Base-by-base conservation (phyloP, 345 rosid species). In the Sonneratia caseolaris region DNA sequence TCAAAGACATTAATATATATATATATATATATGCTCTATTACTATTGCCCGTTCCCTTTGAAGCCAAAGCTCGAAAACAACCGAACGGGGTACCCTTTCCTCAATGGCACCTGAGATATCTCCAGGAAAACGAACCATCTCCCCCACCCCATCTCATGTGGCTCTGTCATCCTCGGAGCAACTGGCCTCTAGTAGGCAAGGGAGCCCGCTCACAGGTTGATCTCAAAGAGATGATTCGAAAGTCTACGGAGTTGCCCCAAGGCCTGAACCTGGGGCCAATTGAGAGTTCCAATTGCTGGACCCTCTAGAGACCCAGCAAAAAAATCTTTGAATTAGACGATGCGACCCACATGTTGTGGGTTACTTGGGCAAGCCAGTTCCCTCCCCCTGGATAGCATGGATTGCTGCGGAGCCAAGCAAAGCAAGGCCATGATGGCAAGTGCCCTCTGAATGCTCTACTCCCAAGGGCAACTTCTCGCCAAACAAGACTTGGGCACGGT, bases 111-210 rank as follows among this genome's bases (percentile, higher is more conserved):
- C 59, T 12, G 72, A 68, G 36, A 56, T 36, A n/a, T 74, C 48
- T 51, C 57, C 45, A 13, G 42, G 48, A 13, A 57, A 51, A 27
- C 77, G 5, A 61, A 53, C 69, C 43, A 40, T 4, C n/a, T 15
- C 73, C 45, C 55, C 42, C 73, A 56, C 21, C 21, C n/a, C n/a
- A 70, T 68, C 71, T 43, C 80, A 82, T 75, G 93, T 86, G 11
- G 97, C 97, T 14, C 97, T 14, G 69, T 88, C 64, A 81, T 93
- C 71, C 88, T 93, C 59, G 98, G 98, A 2, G 97, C 78, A 14
- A 91, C 96, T 0, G 98, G 98, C 57, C 90, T 93, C 10, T 27
- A 27, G 97, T 89, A 10, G 98, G 98, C 55, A 86, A 86, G 69
- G 69, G 93, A 89, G 81, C 78, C 91, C 37, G 85, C 84, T 68